Percentiles rank a stretch among this genome's conserved stretches.
Evolutionary conservation across 2,329 filamentous ascomycete species (phyloP).

Genomic region (Verticillium alfalfae): DNA sequence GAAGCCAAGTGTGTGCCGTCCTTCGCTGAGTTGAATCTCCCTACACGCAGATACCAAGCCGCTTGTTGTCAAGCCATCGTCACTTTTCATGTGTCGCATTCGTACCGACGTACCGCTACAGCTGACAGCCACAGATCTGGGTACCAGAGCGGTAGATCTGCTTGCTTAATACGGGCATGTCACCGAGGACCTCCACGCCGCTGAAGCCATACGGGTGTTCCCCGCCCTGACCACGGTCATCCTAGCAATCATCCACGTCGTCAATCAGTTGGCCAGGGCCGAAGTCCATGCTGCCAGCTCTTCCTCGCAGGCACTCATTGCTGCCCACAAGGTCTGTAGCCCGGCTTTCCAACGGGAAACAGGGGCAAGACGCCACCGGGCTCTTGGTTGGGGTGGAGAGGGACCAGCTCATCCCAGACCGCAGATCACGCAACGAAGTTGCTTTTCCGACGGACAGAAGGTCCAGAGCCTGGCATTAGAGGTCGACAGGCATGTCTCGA

Average conservation of each 20-base stretch:
- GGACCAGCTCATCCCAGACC: background rate
- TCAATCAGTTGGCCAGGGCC: background rate
- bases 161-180: background rate
- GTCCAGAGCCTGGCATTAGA: background rate
- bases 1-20: no score
- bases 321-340: background rate
- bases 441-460: background rate
- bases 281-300: background rate
- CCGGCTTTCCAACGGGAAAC: background rate
- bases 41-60: background rate
- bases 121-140: background rate
- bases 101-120: background rate
- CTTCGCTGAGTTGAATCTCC: no score
- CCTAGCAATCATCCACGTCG: background rate
- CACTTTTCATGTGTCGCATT: background rate
- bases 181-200: background rate
- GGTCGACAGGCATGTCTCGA: background rate
- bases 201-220: constrained; percentile 1
- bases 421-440: constrained; percentile 1
- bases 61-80: background rate
- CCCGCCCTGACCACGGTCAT: constrained; percentile 2
- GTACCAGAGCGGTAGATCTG: background rate
- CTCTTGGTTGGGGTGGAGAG: background rate
- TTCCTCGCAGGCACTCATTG: background rate
- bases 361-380: background rate